Evolutionary conservation across 2,329 filamentous ascomycete genomes (phyloP), one percentile per base, ranked within the genome.

Genomic region (Anthostomella pinea): DNA sequence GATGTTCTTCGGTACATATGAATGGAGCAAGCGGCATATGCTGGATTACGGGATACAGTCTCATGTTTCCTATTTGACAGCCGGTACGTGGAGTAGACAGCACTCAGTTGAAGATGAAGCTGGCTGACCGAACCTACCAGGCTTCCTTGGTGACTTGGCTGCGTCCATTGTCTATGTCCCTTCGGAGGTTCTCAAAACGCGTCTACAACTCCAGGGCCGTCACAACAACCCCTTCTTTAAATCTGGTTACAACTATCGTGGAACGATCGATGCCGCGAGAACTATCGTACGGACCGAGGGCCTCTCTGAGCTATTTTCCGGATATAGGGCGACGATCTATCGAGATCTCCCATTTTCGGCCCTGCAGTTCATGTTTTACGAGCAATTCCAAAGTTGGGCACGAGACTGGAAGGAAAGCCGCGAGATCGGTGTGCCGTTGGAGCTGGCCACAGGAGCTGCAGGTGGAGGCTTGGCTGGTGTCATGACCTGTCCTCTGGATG

Each of bases 121-220:
- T 53, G 24, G 53, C 23, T n/a, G n/a, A n/a, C n/a, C n/a, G n/a
- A 32, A 18, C 8, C 33, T 3, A 24, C 11, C 46, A 90, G 87
- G 91, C n/a, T 90, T 97, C 53, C 61, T 96, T 41, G 93, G 91
- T 43, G 93, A 98, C 58, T 73, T 96, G 15, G 91, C 87, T 28
- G 91, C 93, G 1, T 95, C 89, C 0, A 75, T 95, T 42, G 77
- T 96, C 41, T 98, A 98, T 59, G 94, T 98, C 4, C 94, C 93
- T 4, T 95, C 91, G 9, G 94, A 98, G 65, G 93, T 98, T 5
- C 75, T 98, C 51, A 98, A 98, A 65, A 98, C 93, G n/a, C 82
- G 93, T 16, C 71, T 97, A 31, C 93, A 98, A 60, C 76, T 98
- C 5, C 93, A 98, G 63, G 94, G 93, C 33, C 86, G 87, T 42